Evolutionary conservation across 1,139 yeast genomes (phyloP), one percentile per base, ranked within the genome.

Genomic region (Taphrina sp.): DNA sequence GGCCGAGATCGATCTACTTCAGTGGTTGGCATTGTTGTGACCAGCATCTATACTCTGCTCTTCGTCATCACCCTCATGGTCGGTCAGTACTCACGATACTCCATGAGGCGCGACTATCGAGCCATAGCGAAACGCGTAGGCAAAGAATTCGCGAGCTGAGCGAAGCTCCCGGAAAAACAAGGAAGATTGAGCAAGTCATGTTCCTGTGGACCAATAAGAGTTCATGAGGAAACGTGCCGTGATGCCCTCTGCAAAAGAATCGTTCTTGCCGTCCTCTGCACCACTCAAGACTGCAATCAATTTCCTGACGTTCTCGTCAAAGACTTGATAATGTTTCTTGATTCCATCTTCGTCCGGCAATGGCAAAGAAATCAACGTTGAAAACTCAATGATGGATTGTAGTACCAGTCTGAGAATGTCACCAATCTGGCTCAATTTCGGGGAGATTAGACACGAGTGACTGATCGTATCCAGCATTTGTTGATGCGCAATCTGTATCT

Each of bases 401-500:
- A 43, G 31, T 12, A 31, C 29, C n/a, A 28, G 5, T n/a, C 47
- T 16, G 16, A 43, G 24, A 3, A 43, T 19, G 37, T n/a, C 16
- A n/a, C 31, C 26, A 12, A 43, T 16, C 19, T 43, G 38, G 12
- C 14, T n/a, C 47, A 43, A 29, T 28, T 33, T 43, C 2, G 26
- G 17, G 3, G 36, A 29, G 37, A 49, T 24, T 14, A 49, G 19
- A 10, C 34, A 29, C 24, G 41, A 24, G 29, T 31, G 34, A 23
- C 46, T 29, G 24, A 49, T 49, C 24, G 28, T 35, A 16, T 31
- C 37, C 24, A 49, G 24, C 46, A 49, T 38, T 8, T 23, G 10
- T 24, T 26, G 22, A 39, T 49, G 54, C n/a, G 46, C 46, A 20
- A 39, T 46, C 12, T 46, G 22, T n/a, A 49, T 12, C 10, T 10